Base-by-base conservation (phyloP, 805 yeast species). In the Pichia californica region DNA sequence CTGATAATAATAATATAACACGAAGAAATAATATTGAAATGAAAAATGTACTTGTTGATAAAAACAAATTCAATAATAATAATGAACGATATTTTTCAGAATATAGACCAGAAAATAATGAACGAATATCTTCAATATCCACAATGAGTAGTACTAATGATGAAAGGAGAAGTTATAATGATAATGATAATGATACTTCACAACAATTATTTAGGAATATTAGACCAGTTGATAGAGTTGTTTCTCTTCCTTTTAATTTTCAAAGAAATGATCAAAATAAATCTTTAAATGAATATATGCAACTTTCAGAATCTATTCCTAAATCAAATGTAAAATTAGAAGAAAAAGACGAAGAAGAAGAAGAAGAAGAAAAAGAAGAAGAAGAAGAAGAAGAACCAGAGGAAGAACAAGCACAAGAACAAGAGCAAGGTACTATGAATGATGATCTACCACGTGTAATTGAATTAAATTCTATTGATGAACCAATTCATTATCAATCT, bases 201-300 rank as follows among this genome's bases (percentile, higher is more conserved):
- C 25, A 23, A 7, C 25, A 7, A 23, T 9, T 15, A 18, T 13
- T 33, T 15, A 29, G 48, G n/a, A 47, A 48, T 20, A 54, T 60
- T 6, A 53, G 48, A 33, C 64, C 64, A 1, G 55, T 59, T 5
- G 55, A 54, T 36, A 49, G 66, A 45, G 51, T 57, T 9, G 64
- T 51, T 4, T 57, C 64, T 5, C 50, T 58, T 7, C 65, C 65
- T 0, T 31, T 23, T 48, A 55, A 25, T 11, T 23, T 7, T 23
- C 25, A 23, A 7, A 9, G 9, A 23, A 23, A 23, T 23, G 9
- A 23, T 23, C 6, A n/a, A n/a, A n/a, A n/a, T n/a, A n/a, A n/a
- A n/a, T n/a, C n/a, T n/a, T n/a, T n/a, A n/a, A n/a, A n/a, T n/a
- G n/a, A n/a, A n/a, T n/a, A n/a, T n/a, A n/a, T n/a, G n/a, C n/a